Evolutionary conservation across 148 eudicot species (phyloP).

Genomic region (Vaccinium corymbosum): DNA sequence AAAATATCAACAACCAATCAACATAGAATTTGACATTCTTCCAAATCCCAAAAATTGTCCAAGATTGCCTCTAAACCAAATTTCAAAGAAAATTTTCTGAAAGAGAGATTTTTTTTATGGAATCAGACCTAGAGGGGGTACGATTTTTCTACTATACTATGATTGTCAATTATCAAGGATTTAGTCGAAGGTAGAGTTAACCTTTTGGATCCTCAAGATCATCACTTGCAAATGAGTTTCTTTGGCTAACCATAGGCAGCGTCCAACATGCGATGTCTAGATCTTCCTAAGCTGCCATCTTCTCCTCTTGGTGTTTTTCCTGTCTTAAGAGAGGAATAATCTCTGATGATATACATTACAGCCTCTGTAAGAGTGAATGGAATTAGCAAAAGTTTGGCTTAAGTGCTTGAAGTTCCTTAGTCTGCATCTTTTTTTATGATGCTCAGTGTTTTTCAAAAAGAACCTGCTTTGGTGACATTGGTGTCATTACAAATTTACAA

Average conservation of each 20-base stretch:
- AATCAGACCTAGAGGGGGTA: too few relatives aligned
- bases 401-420: constrained; percentile 4
- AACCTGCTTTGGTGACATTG: background rate
- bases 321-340: background rate
- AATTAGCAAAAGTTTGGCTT: background rate
- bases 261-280: background rate
- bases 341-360: background rate
- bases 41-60: too few relatives aligned
- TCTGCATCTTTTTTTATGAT: background rate
- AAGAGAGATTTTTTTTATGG: too few relatives aligned
- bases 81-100: too few relatives aligned
- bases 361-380: background rate
- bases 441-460: background rate
- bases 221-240: background rate
- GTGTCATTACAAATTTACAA: too few relatives aligned
- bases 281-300: background rate
- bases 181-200: background rate
- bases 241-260: background rate
- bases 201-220: background rate
- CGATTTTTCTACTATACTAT: background rate
- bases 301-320: background rate
- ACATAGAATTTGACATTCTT: too few relatives aligned
- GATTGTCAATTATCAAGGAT: background rate
- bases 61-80: too few relatives aligned
- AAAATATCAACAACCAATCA: too few relatives aligned